These are phyloP conservation scores for Phytophthora pinifolia DNA, from an alignment of 352 stramenopile genomes.

Conservation along the genomic window DNA sequence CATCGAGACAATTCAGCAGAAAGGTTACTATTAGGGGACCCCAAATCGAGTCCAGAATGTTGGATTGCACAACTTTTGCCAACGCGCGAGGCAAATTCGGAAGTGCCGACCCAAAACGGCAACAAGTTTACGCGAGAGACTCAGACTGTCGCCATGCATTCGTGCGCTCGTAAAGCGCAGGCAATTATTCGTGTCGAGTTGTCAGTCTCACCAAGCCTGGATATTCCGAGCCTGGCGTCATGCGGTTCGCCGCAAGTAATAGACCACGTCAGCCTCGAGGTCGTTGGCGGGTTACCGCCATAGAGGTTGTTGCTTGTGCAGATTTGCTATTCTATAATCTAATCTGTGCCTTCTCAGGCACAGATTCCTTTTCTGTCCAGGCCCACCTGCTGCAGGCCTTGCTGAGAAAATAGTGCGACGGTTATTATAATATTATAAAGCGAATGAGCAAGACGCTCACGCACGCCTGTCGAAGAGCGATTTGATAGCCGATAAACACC, in stretches of 20 bases:
- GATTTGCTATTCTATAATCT: no score
- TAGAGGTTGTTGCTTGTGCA: slow-evolving; percentile 8
- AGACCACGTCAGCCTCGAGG: not conserved
- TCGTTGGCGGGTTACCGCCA: not conserved
- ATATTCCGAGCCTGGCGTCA: slow-evolving; percentile 19
- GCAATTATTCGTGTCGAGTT: slow-evolving; percentile 29
- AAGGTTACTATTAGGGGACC: slow-evolving; percentile 22
- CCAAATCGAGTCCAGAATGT: not conserved
- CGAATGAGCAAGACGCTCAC: no score
- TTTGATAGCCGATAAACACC: no score
- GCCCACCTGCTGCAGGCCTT: no score
- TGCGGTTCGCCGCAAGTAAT: slow-evolving; percentile 4
- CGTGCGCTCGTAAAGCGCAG: slow-evolving; percentile 14
- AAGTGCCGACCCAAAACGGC: not conserved
- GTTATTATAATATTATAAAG: no score
- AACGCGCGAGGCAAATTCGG: slow-evolving; percentile 3
- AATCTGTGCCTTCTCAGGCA: no score
- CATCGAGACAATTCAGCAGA: slow-evolving; percentile 23
- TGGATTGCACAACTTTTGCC: not conserved
- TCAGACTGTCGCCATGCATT: slow-evolving; percentile 11
- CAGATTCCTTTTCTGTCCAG: no score
- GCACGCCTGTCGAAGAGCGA: no score
- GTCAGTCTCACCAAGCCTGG: slow-evolving; percentile 8
- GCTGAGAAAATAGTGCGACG: no score
- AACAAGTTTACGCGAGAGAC: not conserved